Evolutionary conservation across 495 filamentous ascomycete species (phyloP), one percentile per base, ranked within the genome.

Genomic region (Penicillium salamii): DNA sequence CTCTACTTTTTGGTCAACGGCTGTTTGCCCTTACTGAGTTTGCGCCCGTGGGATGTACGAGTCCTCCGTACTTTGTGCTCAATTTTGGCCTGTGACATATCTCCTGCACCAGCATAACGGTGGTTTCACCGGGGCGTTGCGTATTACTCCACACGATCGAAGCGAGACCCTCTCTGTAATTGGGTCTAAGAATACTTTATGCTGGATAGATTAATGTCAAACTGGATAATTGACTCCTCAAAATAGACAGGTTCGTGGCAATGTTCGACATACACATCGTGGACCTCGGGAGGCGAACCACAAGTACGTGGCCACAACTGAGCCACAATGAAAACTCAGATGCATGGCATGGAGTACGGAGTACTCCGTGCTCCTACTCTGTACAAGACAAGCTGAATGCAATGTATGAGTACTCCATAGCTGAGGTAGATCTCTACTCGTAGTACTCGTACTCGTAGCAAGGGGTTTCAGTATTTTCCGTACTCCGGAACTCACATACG

Each of bases 81-180:
- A 26, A 26, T 26, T 46, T 18, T 32, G 7, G 13, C 43, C 19
- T 46, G 43, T 51, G 53, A 53, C 15, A 44, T n/a, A 48, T 55
- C 49, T 13, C 33, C 17, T 45, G 37, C 8, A 24, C n/a, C 21
- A 18, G 13, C 8, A 14, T 18, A 35, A 34, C 32, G 32, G 43
- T 33, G 42, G 42, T 35, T 36, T 46, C 32, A 46, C 21, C 11
- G 29, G 39, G 37, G 47, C 28, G 35, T 32, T 32, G 29, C 29
- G 29, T 32, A 11, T 5, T 8, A 8, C 23, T 26, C 23, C 23
- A 26, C 23, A 3, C 23, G 42, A 34, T 46, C 20, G 32, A 35
- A 36, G 42, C 32, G 13, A 35, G 29, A 7, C 29, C n/a, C n/a
- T n/a, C n/a, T n/a, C n/a, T n/a, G 29, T 32, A 32, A 32, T 32